phyloP scores from a whole-genome alignment of 495 filamentous ascomycete genomes.

The Trichoderma reesei region DNA sequence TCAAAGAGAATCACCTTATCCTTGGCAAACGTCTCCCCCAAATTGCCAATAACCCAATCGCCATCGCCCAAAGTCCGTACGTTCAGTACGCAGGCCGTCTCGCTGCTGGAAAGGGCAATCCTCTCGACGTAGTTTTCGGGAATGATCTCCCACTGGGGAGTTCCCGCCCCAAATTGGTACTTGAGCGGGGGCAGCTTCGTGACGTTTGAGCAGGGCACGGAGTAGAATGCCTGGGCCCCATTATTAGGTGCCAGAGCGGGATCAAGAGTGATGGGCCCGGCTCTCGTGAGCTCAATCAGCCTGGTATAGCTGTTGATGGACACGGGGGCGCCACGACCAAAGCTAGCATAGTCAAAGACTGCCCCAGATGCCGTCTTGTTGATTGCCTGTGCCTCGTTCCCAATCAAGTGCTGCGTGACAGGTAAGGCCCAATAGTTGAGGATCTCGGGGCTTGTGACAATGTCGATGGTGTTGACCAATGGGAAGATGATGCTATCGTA shows the following conservation, averaged over 20 bases:
- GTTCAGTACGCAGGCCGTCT: background rate
- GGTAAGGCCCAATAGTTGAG: background rate
- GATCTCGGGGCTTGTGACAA: background rate
- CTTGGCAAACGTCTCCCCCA: slow-evolving; percentile 8
- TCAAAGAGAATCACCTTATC: slow-evolving; percentile 8
- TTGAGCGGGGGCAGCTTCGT: background rate
- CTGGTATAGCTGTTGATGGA: background rate
- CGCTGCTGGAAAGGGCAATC: background rate
- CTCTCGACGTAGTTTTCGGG: background rate
- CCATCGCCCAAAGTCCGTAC: background rate
- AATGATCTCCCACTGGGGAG: background rate
- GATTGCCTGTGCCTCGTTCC: background rate
- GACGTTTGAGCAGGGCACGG: background rate
- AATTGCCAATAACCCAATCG: background rate
- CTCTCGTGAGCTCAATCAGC: background rate
- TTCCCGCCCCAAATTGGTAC: background rate
- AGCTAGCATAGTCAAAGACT: slow-evolving; percentile 8
- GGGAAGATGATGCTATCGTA: background rate
- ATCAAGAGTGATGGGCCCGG: background rate
- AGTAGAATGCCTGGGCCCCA: background rate
- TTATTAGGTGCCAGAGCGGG: background rate
- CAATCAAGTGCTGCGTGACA: background rate
- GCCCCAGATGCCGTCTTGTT: background rate
- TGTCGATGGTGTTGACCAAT: background rate
- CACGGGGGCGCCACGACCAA: background rate